Conservation (phyloP, 202 grass and related monocot species). For the Zizania palustris region DNA sequence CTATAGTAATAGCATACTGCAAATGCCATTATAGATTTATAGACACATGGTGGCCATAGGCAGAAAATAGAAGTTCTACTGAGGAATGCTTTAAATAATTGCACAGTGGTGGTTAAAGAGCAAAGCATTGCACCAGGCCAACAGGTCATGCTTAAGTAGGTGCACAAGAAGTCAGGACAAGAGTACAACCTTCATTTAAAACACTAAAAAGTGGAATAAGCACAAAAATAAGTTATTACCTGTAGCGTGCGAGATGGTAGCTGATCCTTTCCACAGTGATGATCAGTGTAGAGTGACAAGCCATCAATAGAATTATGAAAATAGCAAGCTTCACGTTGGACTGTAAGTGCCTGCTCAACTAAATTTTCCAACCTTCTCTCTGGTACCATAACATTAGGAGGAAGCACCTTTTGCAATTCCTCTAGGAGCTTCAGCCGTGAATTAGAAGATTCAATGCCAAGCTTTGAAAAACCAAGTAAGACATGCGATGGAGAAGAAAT, state of each 20-base stretch:
- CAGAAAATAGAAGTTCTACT: background rate
- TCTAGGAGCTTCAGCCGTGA: constrained; percentile 75
- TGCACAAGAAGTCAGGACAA: constrained; percentile 25
- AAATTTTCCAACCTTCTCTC: constrained; percentile 88
- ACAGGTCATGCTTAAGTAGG: background rate
- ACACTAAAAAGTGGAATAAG: constrained; percentile 12
- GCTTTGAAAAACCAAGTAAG: constrained; percentile 62
- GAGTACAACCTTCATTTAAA: constrained; percentile 16
- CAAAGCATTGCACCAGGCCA: background rate
- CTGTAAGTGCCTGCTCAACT: constrained; percentile 83
- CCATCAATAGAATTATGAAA: constrained; percentile 87
- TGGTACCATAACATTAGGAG: constrained; percentile 77
- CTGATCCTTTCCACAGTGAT: constrained; percentile 87
- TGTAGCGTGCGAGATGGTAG: constrained; percentile 75
- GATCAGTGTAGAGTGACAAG: constrained; percentile 84
- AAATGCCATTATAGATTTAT: background rate
- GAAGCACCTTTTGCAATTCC: constrained; percentile 84
- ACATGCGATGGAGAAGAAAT: constrained; percentile 60
- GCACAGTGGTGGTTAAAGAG: background rate
- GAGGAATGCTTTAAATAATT: constrained; percentile 16
- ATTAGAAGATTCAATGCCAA: constrained; percentile 54
- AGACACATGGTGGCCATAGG: background rate
- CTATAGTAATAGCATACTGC: too few relatives aligned
- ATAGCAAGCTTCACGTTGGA: constrained; percentile 83
- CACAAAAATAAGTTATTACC: constrained; percentile 46